Conservation (phyloP, 495 filamentous ascomycete species). For the Bathelium albidoporum region DNA sequence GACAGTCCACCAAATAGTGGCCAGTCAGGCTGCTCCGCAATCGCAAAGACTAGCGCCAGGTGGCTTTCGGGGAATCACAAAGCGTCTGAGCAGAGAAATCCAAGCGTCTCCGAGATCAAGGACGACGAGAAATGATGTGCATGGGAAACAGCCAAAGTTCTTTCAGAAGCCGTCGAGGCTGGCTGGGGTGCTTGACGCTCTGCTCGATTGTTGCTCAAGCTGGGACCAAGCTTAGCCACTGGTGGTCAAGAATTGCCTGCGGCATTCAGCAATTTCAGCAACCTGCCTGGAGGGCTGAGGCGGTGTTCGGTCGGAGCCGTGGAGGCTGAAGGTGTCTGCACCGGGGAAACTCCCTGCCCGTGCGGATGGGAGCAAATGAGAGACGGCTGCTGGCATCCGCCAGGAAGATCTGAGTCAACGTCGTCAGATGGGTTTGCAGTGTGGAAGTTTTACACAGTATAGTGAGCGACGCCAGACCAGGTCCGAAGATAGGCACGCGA, state of each 20-base stretch:
- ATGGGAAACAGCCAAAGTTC: neutral
- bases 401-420: neutral
- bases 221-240: slow-evolving; percentile 5
- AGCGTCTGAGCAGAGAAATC: neutral
- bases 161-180: neutral
- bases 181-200: neutral
- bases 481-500: neutral
- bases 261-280: neutral
- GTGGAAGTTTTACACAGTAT: neutral
- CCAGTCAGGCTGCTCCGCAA: neutral
- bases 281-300: neutral
- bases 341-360: neutral
- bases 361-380: neutral
- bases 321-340: neutral
- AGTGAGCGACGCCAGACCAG: neutral
- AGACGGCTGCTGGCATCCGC: neutral
- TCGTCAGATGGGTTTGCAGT: neutral
- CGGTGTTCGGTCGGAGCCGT: slow-evolving; percentile 1
- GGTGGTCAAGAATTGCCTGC: slow-evolving; percentile 1
- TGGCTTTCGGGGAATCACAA: neutral
- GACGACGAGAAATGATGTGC: neutral
- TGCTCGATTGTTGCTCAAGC: neutral
- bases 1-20: neutral
- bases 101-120: neutral
- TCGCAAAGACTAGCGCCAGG: neutral